Base-by-base conservation (phyloP, 176 grass and related monocot genomes). In the Panicum miliaceum region DNA sequence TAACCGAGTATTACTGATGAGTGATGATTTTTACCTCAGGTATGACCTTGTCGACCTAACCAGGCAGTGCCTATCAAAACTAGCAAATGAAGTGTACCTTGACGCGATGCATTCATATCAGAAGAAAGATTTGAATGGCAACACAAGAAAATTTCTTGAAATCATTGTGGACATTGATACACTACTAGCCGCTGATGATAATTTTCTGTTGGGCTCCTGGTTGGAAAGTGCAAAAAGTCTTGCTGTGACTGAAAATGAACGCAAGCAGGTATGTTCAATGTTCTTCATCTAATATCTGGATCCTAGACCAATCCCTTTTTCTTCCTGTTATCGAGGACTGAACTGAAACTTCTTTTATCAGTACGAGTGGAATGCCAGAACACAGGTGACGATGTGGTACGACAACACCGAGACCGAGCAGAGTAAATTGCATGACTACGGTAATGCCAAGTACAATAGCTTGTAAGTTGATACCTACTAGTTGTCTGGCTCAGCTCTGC, bases 361-460 rank as follows among this genome's bases (percentile, higher is more conserved):
- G 96, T 95, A 95, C 9, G 92, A 98, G 58, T 95, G 96, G 96
- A 98, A 98, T 65, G 96, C 96, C 65, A 92, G 93, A 81, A 98
- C 96, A 35, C 96, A 98, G 88, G 91, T 98, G 76, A 93, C 96
- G 63, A 98, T 98, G 96, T 98, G 96, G 96, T 98, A 95, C 29
- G 96, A 95, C 81, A 93, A 83, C 88, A 98, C 96, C 4, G 68
- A 90, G 79, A 90, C 67, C 0, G 83, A 95, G 82, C 96, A 98
- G 85, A 98, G 96, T 84, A 83, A 89, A 98, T 50, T 98, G 62
- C 91, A 95, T 48, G 96, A 98, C 75, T 98, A 98, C 37, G 96
- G 96, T 98, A 93, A 86, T 83, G 40, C 27, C 40, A 54, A 61
- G 42, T 25, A 54, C 3, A 35, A 27, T 38, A 36, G n/a, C 73